Evolutionary conservation across 208 protist species (phyloP).

Genomic region (Trypanosoma rangeli): DNA sequence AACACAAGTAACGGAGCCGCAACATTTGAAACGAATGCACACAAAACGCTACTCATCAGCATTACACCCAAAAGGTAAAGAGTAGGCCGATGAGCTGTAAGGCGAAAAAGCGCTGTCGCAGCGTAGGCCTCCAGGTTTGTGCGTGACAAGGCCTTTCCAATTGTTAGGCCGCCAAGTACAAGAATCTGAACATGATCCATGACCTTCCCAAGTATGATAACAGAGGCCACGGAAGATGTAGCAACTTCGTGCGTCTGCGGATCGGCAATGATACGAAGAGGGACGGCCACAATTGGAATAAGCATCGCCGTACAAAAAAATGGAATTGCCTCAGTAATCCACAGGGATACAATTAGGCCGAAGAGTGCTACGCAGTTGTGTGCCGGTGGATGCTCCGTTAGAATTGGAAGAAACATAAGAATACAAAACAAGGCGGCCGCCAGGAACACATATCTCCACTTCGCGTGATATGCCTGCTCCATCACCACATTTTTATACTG

Average conservation of each 20-base stretch:
- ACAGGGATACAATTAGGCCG: slow-evolving; percentile 82
- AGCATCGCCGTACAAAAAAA: slow-evolving; percentile 93
- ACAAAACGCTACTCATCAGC: slow-evolving; percentile 78
- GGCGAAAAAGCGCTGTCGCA: slow-evolving; percentile 66
- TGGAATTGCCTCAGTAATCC: slow-evolving; percentile 92
- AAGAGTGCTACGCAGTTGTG: slow-evolving; percentile 92
- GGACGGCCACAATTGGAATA: slow-evolving; percentile 87
- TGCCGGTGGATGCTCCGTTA: slow-evolving; percentile 61
- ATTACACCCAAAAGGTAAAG: slow-evolving; percentile 92
- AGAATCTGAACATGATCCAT: slow-evolving; percentile 93
- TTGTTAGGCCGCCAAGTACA: slow-evolving; percentile 90
- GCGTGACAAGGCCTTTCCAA: slow-evolving; percentile 84
- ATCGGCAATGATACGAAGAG: slow-evolving; percentile 78
- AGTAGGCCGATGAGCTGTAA: slow-evolving; percentile 71
- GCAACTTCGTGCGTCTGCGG: slow-evolving; percentile 49
- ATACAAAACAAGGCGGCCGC: slow-evolving; percentile 65
- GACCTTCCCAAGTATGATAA: slow-evolving; percentile 77
- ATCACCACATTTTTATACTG: slow-evolving; percentile 77
- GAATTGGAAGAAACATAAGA: slow-evolving; percentile 62
- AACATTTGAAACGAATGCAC: slow-evolving; percentile 91
- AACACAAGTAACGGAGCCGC: slow-evolving; percentile 89
- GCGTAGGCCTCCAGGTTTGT: slow-evolving; percentile 90
- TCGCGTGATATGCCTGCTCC: slow-evolving; percentile 68
- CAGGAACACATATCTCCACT: slow-evolving; percentile 80
- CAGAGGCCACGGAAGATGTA: slow-evolving; percentile 61